phyloP scores from a whole-genome alignment of 768 basidiomycete species.

The Lentinula edodes region DNA sequence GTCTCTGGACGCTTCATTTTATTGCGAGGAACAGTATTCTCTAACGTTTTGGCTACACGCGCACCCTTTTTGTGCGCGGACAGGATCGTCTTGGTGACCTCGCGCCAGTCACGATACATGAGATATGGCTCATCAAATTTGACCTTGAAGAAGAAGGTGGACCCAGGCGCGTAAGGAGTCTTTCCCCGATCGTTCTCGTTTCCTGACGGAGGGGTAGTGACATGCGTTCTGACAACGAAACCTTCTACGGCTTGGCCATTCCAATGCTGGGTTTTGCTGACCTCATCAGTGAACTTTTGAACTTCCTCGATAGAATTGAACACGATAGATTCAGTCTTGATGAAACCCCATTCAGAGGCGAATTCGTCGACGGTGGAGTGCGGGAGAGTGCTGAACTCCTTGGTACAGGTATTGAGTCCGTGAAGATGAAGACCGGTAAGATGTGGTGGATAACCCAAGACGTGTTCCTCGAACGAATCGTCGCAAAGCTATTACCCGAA shows the following conservation, averaged over 20 bases:
- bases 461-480: constrained; percentile 96
- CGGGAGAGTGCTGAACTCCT: constrained; percentile 66
- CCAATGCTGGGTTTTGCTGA: constrained; percentile 70
- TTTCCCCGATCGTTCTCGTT: constrained; percentile 16
- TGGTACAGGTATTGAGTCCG: constrained; percentile 73
- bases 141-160: constrained; percentile 97
- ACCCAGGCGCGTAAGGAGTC: constrained; percentile 66
- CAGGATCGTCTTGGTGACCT: constrained; percentile 80
- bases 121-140: constrained; percentile 99
- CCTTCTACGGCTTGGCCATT: constrained; percentile 85
- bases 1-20: constrained; percentile 80
- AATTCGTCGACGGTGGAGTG: constrained; percentile 68
- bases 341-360: constrained; percentile 89
- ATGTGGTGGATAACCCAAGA: constrained; percentile 75
- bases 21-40: constrained; percentile 45
- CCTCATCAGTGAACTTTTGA: constrained; percentile 60
- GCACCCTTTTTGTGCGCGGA: constrained; percentile 23
- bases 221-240: constrained; percentile 84
- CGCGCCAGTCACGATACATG: constrained; percentile 98
- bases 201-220: constrained; percentile 33
- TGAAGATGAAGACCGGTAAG: constrained; percentile 90
- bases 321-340: constrained; percentile 59
- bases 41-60: background rate
- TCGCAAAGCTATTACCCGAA: constrained; percentile 79
- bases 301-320: constrained; percentile 65